These are phyloP conservation scores for Leucogyrophana mollusca DNA, from an alignment of 768 basidiomycete species.

Conservation along the genomic window DNA sequence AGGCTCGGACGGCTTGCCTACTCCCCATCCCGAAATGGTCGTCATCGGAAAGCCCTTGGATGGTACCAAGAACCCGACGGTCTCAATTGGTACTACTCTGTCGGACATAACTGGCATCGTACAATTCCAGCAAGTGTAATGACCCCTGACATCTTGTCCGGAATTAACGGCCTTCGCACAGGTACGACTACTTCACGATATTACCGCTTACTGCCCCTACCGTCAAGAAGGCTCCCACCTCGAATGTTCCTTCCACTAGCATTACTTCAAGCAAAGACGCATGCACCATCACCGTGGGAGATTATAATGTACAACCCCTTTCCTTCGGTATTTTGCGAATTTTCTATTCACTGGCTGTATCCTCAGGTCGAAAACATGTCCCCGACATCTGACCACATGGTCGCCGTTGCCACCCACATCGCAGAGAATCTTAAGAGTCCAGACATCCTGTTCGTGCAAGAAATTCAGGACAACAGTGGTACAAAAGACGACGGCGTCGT, in stretches of 20 bases:
- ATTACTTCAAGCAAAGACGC: constrained; percentile 34
- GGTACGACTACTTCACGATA: constrained; percentile 54
- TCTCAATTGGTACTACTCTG: constrained; percentile 44
- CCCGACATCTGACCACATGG: constrained; percentile 47
- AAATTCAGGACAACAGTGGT: constrained; percentile 62
- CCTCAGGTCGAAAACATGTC: constrained; percentile 55
- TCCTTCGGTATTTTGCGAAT: not conserved
- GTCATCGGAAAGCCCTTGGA: constrained; percentile 56
- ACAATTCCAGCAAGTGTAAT: constrained; percentile 44
- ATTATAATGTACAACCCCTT: constrained; percentile 51
- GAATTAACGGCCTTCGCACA: not conserved
- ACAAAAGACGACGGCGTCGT: constrained; percentile 52
- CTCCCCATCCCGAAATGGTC: constrained; percentile 57
- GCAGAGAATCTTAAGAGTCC: constrained; percentile 46
- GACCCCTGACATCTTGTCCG: not conserved
- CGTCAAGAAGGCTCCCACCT: constrained; percentile 38
- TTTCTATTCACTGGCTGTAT: not conserved
- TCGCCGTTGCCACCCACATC: constrained; percentile 53
- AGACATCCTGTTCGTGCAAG: constrained; percentile 62
- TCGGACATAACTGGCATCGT: constrained; percentile 56
- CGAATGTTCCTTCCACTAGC: constrained; percentile 36
- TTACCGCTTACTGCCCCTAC: constrained; percentile 55
- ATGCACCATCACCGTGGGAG: constrained; percentile 52
- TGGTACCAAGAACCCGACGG: constrained; percentile 46
- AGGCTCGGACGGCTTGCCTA: constrained; percentile 51